A percentile compares a stretch with the other conserved stretches of the same genome.
These are phyloP conservation scores for Tricholoma furcatifolium DNA, from an alignment of 768 basidiomycete species.

Conservation along the genomic window DNA sequence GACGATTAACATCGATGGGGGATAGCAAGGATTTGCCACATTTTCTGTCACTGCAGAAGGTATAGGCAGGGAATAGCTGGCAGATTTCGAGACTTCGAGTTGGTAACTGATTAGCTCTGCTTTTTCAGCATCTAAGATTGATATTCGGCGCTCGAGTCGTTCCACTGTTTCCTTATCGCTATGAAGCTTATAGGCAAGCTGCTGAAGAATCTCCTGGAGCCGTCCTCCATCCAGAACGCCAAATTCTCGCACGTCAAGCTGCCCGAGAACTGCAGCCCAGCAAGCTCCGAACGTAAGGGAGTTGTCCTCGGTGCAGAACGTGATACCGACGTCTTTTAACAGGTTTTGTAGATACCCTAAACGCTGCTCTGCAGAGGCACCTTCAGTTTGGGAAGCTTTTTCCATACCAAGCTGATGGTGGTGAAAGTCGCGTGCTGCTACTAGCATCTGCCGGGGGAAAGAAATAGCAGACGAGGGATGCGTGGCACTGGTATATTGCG, in stretches of 20 bases:
- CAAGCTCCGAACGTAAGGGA: conserved; percentile 17
- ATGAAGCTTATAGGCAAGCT: conserved; percentile 12
- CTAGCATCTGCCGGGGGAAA: neutral
- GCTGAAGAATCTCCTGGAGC: conserved; percentile 14
- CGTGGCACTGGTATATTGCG: neutral
- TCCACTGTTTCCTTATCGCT: conserved; percentile 15
- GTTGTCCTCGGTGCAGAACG: conserved; percentile 13
- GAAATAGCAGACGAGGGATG: neutral
- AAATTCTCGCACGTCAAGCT: conserved; percentile 13
- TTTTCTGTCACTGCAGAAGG: too few relatives aligned
- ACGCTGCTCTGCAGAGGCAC: conserved; percentile 6
- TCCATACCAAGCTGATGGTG: neutral
- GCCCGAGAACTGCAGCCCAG: conserved; percentile 16
- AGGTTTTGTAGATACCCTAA: conserved; percentile 14
- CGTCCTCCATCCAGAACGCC: conserved; percentile 13
- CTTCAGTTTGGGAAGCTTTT: neutral
- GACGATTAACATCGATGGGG: too few relatives aligned
- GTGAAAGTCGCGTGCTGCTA: neutral
- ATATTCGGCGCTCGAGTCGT: conserved; percentile 10
- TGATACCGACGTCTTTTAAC: conserved; percentile 15
- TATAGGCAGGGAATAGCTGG: conserved; percentile 10
- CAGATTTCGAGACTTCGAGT: conserved; percentile 5
- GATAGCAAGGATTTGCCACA: too few relatives aligned
- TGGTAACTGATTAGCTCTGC: conserved; percentile 11
- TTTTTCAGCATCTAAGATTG: conserved; percentile 10